phyloP scores from a whole-genome alignment of 1,284 basidiomycete genomes.

The Tetrapyrgos nigripes region DNA sequence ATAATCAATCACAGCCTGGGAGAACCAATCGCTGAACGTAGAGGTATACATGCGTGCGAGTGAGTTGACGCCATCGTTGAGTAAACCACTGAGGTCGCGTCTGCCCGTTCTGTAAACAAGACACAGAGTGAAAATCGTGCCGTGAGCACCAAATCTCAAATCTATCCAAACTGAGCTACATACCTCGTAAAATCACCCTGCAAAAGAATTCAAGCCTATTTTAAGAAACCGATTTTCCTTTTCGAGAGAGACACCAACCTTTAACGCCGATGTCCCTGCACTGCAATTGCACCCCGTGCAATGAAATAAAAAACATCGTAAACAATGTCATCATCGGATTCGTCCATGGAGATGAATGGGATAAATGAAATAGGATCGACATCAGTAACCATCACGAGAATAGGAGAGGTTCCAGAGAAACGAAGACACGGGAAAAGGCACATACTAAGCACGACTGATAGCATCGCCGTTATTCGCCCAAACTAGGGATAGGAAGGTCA shows the following conservation, averaged over 20 bases:
- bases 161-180: no score
- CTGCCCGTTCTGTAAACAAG: conserved; percentile 80
- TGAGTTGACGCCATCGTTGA: conserved; percentile 94
- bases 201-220: conserved; percentile 7
- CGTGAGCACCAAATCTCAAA: neutral
- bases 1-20: conserved; percentile 93
- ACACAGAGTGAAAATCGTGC: neutral
- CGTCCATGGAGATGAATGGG: neutral
- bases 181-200: conserved; percentile 93
- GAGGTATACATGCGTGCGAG: conserved; percentile 87
- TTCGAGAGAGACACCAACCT: conserved; percentile 53
- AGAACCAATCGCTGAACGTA: conserved; percentile 95
- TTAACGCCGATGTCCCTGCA: conserved; percentile 91
- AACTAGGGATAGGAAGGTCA: conserved; percentile 48
- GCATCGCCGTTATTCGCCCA: conserved; percentile 98
- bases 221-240: neutral
- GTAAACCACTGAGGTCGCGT: conserved; percentile 88
- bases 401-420: neutral
- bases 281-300: conserved; percentile 42
- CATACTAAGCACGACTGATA: conserved; percentile 86
- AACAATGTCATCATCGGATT: neutral
- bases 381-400: neutral
- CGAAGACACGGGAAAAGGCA: conserved; percentile 18
- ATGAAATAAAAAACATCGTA: conserved; percentile 14
- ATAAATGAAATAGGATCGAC: neutral